These are phyloP conservation scores for Glebionis coronaria DNA, from an alignment of 129 eudicot species.

Conservation along the genomic window DNA sequence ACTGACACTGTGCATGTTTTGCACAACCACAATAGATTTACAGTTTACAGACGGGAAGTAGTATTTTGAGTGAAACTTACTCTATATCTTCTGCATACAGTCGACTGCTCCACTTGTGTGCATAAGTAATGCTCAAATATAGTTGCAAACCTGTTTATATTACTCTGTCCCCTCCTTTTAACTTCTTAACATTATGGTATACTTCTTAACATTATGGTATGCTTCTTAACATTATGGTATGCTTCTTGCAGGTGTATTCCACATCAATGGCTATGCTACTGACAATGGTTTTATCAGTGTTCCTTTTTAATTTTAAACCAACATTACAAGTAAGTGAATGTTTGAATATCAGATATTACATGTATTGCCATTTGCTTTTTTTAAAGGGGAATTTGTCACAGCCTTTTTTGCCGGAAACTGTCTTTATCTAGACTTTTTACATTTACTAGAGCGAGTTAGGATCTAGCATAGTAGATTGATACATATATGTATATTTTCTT, in stretches of 20 bases:
- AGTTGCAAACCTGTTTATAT: background rate
- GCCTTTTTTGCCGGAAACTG: background rate
- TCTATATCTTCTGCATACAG: background rate
- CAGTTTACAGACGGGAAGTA: no score
- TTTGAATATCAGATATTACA: no score
- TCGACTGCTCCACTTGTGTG: background rate
- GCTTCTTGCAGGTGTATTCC: conserved; percentile 70
- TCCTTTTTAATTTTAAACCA: conserved; percentile 78
- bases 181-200: conserved; percentile 1
- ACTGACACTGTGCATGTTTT: no score
- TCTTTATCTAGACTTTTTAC: background rate
- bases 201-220: conserved; percentile 1
- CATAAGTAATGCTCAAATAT: conserved; percentile 10
- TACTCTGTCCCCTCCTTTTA: background rate
- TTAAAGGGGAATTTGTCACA: background rate
- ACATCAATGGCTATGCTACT: conserved; percentile 99
- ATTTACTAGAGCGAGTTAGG: background rate
- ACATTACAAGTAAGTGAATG: conserved; percentile 62
- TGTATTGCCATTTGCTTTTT: no score
- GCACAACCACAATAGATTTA: no score
- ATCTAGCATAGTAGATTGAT: conserved; percentile 2
- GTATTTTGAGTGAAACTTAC: background rate
- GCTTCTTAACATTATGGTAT: conserved; percentile 2
- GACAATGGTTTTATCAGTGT: conserved; percentile 81
- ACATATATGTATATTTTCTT: no score